Conservation (phyloP, 495 filamentous ascomycete species). For the Cladorrhinum samala region DNA sequence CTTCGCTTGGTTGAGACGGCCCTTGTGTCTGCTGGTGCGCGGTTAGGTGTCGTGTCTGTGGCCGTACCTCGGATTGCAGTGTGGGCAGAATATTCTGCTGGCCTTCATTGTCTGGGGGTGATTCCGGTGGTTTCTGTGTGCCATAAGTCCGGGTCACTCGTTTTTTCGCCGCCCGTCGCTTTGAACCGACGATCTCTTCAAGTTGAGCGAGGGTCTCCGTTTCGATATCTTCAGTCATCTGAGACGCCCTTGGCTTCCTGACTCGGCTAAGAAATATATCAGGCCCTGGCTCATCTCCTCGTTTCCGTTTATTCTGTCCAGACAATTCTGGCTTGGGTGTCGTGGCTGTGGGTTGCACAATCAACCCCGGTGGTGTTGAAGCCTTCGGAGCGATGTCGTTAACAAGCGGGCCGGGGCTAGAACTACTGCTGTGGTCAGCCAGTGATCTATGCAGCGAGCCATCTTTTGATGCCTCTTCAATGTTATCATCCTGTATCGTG, state of each 20-base stretch:
- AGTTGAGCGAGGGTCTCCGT: not conserved
- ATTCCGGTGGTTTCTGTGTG: not conserved
- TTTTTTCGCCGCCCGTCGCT: not conserved
- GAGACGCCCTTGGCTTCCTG: not conserved
- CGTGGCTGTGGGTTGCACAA: not conserved
- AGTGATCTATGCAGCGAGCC: slow-evolving; percentile 6
- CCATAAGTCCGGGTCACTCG: slow-evolving; percentile 9
- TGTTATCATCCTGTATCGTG: slow-evolving; percentile 1
- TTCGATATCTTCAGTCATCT: not conserved
- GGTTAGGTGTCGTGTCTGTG: not conserved
- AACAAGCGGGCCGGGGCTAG: not conserved
- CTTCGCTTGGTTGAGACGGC: not conserved
- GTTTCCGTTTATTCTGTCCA: not conserved
- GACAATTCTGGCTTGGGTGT: not conserved
- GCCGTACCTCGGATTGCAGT: not conserved
- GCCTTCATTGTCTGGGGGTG: not conserved
- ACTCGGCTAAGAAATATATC: not conserved
- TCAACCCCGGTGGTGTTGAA: no score
- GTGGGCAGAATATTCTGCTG: not conserved
- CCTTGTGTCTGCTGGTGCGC: not conserved
- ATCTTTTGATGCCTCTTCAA: not conserved
- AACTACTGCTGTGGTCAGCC: not conserved
- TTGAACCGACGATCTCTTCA: not conserved
- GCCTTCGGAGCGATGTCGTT: not conserved
- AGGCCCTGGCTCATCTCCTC: not conserved